Evolutionary conservation across 495 filamentous ascomycete genomes (phyloP), one percentile per base, ranked within the genome.

Genomic region (Penicilliopsis zonata): DNA sequence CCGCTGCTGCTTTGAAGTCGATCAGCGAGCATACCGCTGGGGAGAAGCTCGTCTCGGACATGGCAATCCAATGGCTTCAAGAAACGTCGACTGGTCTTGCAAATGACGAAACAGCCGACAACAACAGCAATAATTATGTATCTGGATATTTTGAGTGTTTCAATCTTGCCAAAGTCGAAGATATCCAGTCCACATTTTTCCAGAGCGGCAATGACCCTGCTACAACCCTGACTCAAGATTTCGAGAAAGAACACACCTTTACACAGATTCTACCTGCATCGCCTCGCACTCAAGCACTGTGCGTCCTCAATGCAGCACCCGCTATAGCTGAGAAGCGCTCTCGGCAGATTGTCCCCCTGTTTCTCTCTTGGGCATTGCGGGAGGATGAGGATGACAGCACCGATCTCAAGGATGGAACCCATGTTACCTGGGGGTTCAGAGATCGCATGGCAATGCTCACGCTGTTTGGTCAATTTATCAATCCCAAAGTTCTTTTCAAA

Each of bases 401-500:
- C 22, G 8, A 54, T 52, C 25, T 38, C 41, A n/a, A 49, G 46
- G 40, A 40, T 5, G 45, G 40, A 15, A 30, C 34, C 12, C 41
- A 50, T 14, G 55, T 59, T 18, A 45, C 52, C 13, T 73, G 69
- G 70, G 52, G 69, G 28, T 61, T 79, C 50, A 71, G 78, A 42
- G 87, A 96, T 45, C 78, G 85, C 37, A 77, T 88, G 47, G 64
- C 80, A 2, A 73, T 94, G 49, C 67, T 96, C 25, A 69, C 67
- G 1, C 60, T 99, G n/a, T 84, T 96, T 49, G 70, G 76, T 0
- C 73, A 80, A 39, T 96, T 95, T 48, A 59, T 63, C 25, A 96
- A 95, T 47, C 85, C 90, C 0, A 79, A 66, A 42, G 82, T 80
- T 7, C 59, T 99, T 5, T 96, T 72, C 52, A 82, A 70, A 51